Evolutionary conservation across 1,284 basidiomycete species (phyloP), one percentile per base, ranked within the genome.

Genomic region (Pseudozyma hubeiensis): DNA sequence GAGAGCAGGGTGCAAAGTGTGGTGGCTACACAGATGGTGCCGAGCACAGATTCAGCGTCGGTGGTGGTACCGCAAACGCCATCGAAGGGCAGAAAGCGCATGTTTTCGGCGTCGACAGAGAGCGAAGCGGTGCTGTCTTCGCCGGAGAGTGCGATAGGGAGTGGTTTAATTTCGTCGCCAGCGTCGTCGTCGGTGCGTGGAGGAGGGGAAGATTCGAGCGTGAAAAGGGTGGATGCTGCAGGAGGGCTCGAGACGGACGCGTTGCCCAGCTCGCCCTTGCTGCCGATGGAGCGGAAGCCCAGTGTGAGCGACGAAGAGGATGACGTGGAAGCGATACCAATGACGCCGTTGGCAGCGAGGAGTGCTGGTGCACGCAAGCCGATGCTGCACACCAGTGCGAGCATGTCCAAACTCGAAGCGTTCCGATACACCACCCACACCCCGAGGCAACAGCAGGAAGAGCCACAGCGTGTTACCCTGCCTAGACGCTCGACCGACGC

Each of bases 101-200:
- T 58, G 56, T 33, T 50, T 37, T 55, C 55, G 29, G 56, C 30
- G 11, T 31, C n/a, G 37, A 54, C 58, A 8, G 53, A 55, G 46
- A 13, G 44, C 14, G 54, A 45, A 4, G 52, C 33, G 19, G 51
- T 24, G 33, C 9, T 57, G 7, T 64, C 58, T 10, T 64, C 67
- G 45, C 69, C 67, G 3, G 64, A 65, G 33, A 68, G 55, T 33
- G 51, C 17, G 45, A 46, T 46, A 4, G 61, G 54, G 8, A 67
- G 64, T 37, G 73, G 73, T 0, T 66, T 75, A 14, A 75, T 75
- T 46, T 75, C 68, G 30, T 68, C 64, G 19, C 73, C 73, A 11
- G 64, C 66, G 19, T 68, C 68, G 19, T 72, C 73, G 33, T 62
- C 58, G 17, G 56, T 64, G 7, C 40, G 45, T 9, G 24, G 50